Percentiles rank a stretch among this genome's conserved stretches.
phyloP scores from a whole-genome alignment of 768 basidiomycete species.

The Lyophyllum semitale region DNA sequence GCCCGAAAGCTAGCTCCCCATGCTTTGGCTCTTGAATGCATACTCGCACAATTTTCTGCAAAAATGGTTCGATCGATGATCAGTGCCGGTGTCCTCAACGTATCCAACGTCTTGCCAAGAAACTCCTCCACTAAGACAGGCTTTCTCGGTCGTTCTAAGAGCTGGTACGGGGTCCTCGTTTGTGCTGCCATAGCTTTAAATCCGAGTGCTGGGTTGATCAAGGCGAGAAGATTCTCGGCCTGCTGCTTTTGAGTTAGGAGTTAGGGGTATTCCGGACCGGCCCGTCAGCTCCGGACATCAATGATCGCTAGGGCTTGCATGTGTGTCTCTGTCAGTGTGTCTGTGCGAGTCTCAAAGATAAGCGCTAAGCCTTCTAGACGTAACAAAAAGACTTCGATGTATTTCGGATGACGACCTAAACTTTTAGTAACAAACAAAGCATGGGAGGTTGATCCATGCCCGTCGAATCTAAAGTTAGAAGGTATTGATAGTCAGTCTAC shows the following conservation, averaged over 20 bases:
- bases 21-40: constrained; percentile 65
- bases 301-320: too few species aligned
- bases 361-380: too few species aligned
- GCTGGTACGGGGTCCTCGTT: constrained; percentile 46
- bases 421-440: background rate
- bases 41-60: constrained; percentile 68
- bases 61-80: constrained; percentile 77
- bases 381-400: too few species aligned
- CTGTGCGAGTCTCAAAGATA: too few species aligned
- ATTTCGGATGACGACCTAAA: too few species aligned
- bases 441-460: background rate
- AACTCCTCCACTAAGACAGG: constrained; percentile 54
- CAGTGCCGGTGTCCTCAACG: constrained; percentile 74
- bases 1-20: constrained; percentile 78
- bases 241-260: background rate
- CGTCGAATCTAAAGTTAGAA: background rate
- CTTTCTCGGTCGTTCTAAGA: constrained; percentile 45
- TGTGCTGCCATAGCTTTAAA: constrained; percentile 28
- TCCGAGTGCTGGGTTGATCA: background rate
- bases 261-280: background rate
- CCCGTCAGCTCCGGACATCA: too few species aligned
- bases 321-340: too few species aligned
- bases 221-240: too few species aligned
- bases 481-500: background rate
- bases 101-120: constrained; percentile 54